Evolutionary conservation across 2,329 filamentous ascomycete species (phyloP).

Genomic region (Fusarium guadeloupense): DNA sequence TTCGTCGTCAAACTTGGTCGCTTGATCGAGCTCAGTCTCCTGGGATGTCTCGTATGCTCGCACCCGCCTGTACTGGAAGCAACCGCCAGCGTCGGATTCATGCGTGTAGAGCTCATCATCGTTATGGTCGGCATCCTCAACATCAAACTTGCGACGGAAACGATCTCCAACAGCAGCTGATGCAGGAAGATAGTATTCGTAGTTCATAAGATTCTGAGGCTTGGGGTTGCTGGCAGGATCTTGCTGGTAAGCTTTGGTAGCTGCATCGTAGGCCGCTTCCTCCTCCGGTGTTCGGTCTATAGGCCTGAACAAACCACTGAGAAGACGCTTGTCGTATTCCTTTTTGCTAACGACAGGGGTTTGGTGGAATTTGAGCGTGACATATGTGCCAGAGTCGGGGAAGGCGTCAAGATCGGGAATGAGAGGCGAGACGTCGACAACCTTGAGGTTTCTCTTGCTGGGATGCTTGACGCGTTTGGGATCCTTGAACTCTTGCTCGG

Average conservation of each 20-base stretch:
- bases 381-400: conserved; percentile 74
- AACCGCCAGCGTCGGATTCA: conserved; percentile 56
- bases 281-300: conserved; percentile 65
- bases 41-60: conserved; percentile 72
- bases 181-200: conserved; percentile 72
- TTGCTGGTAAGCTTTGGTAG: conserved; percentile 62
- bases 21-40: conserved; percentile 64
- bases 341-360: conserved; percentile 65
- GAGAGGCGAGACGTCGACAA: conserved; percentile 68
- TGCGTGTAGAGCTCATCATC: conserved; percentile 65
- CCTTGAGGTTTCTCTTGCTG: conserved; percentile 64
- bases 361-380: conserved; percentile 73
- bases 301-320: conserved; percentile 69
- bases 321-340: conserved; percentile 68
- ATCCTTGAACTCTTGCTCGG: conserved; percentile 64
- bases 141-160: conserved; percentile 70
- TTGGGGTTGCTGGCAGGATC: conserved; percentile 66
- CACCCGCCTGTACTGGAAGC: conserved; percentile 69
- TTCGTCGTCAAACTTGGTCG: conserved; percentile 71
- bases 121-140: conserved; percentile 64
- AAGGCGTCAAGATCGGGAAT: conserved; percentile 74
- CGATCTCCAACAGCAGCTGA: conserved; percentile 57
- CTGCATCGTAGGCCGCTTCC: conserved; percentile 60
- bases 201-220: conserved; percentile 68
- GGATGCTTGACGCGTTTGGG: conserved; percentile 65